Conservation (phyloP, 2,329 filamentous ascomycete species). For the Colletotrichum gigasporum region DNA sequence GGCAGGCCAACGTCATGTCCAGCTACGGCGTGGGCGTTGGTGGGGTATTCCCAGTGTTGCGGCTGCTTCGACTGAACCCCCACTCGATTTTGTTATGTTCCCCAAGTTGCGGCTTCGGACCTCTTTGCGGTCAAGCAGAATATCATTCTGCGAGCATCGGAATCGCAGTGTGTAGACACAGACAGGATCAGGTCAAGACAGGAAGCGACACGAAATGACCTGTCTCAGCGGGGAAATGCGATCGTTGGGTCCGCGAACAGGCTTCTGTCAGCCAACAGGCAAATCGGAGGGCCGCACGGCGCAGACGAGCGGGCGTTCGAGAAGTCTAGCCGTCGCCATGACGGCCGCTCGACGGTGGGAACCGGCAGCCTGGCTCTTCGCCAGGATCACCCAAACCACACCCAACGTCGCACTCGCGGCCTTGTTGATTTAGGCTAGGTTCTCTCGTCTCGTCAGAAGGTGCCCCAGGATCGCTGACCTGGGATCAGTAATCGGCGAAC, state of each 20-base stretch:
- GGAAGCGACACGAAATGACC: background rate
- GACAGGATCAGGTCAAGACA: background rate
- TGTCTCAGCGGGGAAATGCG: slow-evolving; percentile 19
- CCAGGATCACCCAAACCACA: slow-evolving; percentile 16
- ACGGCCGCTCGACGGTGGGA: slow-evolving; percentile 17
- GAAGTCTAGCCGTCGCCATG: slow-evolving; percentile 17
- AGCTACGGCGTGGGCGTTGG: slow-evolving; percentile 17
- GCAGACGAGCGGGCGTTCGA: slow-evolving; percentile 34
- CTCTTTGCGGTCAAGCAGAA: background rate
- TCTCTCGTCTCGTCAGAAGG: background rate
- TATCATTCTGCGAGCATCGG: background rate
- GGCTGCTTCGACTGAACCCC: background rate
- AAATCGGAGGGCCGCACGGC: slow-evolving; percentile 30
- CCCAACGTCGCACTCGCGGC: background rate
- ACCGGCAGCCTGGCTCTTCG: slow-evolving; percentile 31
- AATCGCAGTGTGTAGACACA: background rate
- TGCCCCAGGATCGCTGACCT: too few relatives aligned
- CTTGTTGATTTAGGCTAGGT: background rate
- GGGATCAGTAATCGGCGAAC: too few relatives aligned
- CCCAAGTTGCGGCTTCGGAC: background rate
- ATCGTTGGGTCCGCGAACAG: slow-evolving; percentile 20
- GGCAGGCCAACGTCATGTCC: slow-evolving; percentile 21
- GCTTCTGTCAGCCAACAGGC: slow-evolving; percentile 25
- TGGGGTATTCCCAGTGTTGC: slow-evolving; percentile 20
- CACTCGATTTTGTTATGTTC: background rate